Evolutionary conservation across 805 yeast genomes (phyloP).

Genomic region (Metschnikowia continentalis): DNA sequence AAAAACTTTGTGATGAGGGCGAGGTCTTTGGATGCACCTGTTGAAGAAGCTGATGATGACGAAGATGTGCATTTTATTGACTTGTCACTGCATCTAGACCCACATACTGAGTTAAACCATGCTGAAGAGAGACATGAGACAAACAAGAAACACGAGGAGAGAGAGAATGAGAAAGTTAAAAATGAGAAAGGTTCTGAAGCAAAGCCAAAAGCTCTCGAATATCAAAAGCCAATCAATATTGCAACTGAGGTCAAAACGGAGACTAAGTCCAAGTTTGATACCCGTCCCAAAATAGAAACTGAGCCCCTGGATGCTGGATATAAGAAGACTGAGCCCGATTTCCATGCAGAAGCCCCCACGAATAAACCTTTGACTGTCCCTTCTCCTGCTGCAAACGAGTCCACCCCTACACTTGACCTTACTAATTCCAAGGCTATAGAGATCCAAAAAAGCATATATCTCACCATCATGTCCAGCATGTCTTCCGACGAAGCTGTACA

Average conservation of each 20-base stretch:
- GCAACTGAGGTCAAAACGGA: too few species aligned
- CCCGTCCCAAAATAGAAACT: neutral
- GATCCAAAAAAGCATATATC: slow-evolving; percentile 71
- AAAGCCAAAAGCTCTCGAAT: too few species aligned
- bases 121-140: neutral
- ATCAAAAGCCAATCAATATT: too few species aligned
- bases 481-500: slow-evolving; percentile 92
- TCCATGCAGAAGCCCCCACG: neutral
- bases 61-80: slow-evolving; percentile 5
- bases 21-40: slow-evolving; percentile 18
- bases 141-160: neutral
- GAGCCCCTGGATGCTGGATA: neutral
- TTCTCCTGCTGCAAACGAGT: neutral
- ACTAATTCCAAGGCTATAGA: slow-evolving; percentile 61
- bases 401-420: slow-evolving; percentile 43
- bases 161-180: neutral
- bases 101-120: neutral
- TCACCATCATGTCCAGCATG: slow-evolving; percentile 84
- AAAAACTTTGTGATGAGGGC: slow-evolving; percentile 9
- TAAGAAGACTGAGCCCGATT: too few species aligned
- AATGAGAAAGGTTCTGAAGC: neutral
- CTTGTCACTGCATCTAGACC: slow-evolving; percentile 1
- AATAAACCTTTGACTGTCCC: neutral
- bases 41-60: slow-evolving; percentile 25
- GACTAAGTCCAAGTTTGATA: neutral